Base-by-base conservation (phyloP, 176 grass and related monocot species). In the Lolium rigidum region DNA sequence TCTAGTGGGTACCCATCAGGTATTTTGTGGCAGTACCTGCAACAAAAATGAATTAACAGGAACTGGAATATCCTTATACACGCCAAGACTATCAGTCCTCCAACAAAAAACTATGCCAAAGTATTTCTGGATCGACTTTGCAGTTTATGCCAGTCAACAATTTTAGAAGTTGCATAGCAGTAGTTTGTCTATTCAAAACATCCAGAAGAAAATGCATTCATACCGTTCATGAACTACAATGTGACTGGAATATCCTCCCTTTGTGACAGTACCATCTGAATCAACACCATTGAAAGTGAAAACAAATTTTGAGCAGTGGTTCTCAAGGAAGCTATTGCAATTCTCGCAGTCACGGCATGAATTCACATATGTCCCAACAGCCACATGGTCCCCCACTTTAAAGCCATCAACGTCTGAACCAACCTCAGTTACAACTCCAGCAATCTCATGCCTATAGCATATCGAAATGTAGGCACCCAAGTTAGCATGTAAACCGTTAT, bases 171-270 rank as follows among this genome's bases (percentile, higher is more conserved):
- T 66, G 3, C 3, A 9, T 43, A 70, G 8, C 9, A 43, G 68
- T 44, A 43, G 14, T 70, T 43, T 68, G 15, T 70, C 67, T 41
- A 70, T 76, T 18, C 14, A 22, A 64, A 75, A 80, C 22, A 2
- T 20, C 14, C n/a, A 79, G 52, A 86, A 86, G 37, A 20, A 25
- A 54, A 46, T 52, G 22, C 2, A 84, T 5, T 5, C 74, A 71
- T 91, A 91, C 95, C 95, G 93, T 59, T 98, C 80, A 71, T 74
- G 75, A 37, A 95, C 95, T 50, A 95, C 89, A 47, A 93, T 98
- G 63, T 91, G 86, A 75, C 20, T 98, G 25, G 95, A 98, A 86
- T 95, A 98, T 62, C 95, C 92, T 46, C 95, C 92, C 81, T 82
- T 94, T 21, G 95, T 98, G 15, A 95, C 79, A 48, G 87, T 85